Conservation (phyloP, 768 basidiomycete species). For the Agrocybe pediades region DNA sequence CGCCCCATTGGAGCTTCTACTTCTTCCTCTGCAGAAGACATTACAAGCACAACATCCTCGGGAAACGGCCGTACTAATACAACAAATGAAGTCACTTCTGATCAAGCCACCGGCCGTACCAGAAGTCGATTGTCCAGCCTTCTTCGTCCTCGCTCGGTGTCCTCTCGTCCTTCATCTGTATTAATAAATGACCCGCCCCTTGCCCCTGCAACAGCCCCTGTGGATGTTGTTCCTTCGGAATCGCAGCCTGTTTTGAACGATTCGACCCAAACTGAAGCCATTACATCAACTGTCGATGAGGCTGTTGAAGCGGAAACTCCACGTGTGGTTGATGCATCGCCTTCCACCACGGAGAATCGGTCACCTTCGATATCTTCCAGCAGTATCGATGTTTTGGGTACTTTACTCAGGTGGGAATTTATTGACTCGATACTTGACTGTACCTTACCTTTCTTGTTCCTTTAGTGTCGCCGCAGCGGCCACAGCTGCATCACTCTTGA, state of each 20-base stretch:
- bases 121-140: slow-evolving; percentile 29
- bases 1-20: slow-evolving; percentile 11
- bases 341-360: slow-evolving; percentile 15
- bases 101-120: slow-evolving; percentile 22
- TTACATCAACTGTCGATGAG: slow-evolving; percentile 8
- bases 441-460: slow-evolving; percentile 1
- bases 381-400: slow-evolving; percentile 82
- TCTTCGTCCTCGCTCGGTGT: slow-evolving; percentile 19
- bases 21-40: background rate
- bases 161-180: slow-evolving; percentile 14
- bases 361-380: slow-evolving; percentile 57
- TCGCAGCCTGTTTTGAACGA: slow-evolving; percentile 9
- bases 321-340: background rate
- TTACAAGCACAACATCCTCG: background rate
- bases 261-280: background rate
- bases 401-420: slow-evolving; percentile 68
- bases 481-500: slow-evolving; percentile 84
- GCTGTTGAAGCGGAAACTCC: slow-evolving; percentile 1
- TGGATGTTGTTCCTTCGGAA: background rate
- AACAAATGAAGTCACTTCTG: slow-evolving; percentile 13
- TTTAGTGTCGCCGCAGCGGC: slow-evolving; percentile 82
- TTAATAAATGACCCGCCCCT: slow-evolving; percentile 7
- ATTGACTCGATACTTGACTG: background rate
- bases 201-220: slow-evolving; percentile 15
- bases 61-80: slow-evolving; percentile 31